Base-by-base conservation (phyloP, 495 filamentous ascomycete species). In the Penicillium ucsense region DNA sequence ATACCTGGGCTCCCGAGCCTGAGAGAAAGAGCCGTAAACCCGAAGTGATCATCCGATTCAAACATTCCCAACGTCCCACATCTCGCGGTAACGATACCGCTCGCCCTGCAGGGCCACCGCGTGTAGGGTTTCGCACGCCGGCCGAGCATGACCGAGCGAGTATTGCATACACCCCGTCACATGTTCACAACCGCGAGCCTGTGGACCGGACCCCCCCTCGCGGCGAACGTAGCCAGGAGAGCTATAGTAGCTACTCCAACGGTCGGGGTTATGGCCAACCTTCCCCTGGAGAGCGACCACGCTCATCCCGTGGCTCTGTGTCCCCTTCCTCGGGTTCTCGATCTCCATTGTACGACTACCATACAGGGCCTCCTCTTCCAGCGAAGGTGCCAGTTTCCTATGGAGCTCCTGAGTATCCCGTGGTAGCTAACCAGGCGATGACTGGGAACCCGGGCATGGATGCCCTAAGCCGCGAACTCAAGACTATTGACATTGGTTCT, bases 1-100 rank as follows among this genome's bases (percentile, higher is more conserved):
- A 90, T 35, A 87, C 83, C 4, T 97, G 89, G 86, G 92, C 92
- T 0, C 92, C 92, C 1, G 89, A 97, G 60, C 91, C 91, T 1
- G 91, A 96, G 55, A 73, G 75, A 28, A 92, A 88, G 63, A 77
- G 73, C 35, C 74, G 79, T 41, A 78, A 78, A 29, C 70, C 79
- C 6, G 75, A 78, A 37, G 69, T 78, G 2, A 71, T 76, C 10
- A 65, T 78, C 35, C 71, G 75, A 6, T 78, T 77, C 58, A 70
- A 71, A 42, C 64, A 71, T 40, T 54, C 61, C 1, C 74, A 76
- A 8, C 46, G 58, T 7, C 59, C 51, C 37, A 65, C 57, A 6
- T 63, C 60, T 12, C 44, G 57, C 32, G 57, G 55, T 5, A 56
- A 59, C 31, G 57, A 61, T 4, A 45, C 57, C 5, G 8, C 55